Percentiles rank a stretch among this genome's conserved stretches.
phyloP scores from a whole-genome alignment of 2,329 filamentous ascomycete genomes.

The Aotearoamyces nothofagi region DNA sequence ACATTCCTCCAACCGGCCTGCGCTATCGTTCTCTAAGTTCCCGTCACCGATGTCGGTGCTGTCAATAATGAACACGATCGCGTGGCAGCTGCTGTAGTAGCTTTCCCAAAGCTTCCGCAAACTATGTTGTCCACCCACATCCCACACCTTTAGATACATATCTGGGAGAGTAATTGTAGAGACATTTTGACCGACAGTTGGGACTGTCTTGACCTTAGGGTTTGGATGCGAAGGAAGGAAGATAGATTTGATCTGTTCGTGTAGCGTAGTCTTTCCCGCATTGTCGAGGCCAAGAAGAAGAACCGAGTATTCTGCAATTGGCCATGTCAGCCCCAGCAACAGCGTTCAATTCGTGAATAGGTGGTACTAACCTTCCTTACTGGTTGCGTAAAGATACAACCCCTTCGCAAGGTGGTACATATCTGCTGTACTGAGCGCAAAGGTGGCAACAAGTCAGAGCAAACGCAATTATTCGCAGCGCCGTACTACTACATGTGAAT shows the following conservation, averaged over 20 bases:
- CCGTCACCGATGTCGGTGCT: constrained; percentile 85
- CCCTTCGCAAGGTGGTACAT: constrained; percentile 98
- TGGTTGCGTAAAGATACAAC: constrained; percentile 86
- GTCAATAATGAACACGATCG: constrained; percentile 96
- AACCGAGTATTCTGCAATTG: constrained; percentile 71
- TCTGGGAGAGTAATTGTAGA: constrained; percentile 80
- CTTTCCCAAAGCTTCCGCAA: constrained; percentile 87
- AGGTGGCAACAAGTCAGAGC: too few relatives aligned
- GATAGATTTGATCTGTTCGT: constrained; percentile 87
- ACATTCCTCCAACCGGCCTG: constrained; percentile 69
- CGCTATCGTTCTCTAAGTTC: constrained; percentile 22
- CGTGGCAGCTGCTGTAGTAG: constrained; percentile 88
- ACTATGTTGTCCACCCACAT: constrained; percentile 84
- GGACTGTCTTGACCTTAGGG: constrained; percentile 72
- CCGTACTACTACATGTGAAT: too few relatives aligned
- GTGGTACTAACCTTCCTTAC: constrained; percentile 67
- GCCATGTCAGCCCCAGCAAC: constrained; percentile 4
- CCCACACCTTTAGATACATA: constrained; percentile 98
- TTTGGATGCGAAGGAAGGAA: constrained; percentile 49
- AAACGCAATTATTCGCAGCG: too few relatives aligned
- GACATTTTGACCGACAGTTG: constrained; percentile 94
- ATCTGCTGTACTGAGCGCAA: constrained; percentile 1
- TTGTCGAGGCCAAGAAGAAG: constrained; percentile 96
- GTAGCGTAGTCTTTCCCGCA: constrained; percentile 94
- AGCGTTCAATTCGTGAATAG: constrained; percentile 2